Conservation (phyloP, 257 asterid species). For the Fraxinus quadrangulata region DNA sequence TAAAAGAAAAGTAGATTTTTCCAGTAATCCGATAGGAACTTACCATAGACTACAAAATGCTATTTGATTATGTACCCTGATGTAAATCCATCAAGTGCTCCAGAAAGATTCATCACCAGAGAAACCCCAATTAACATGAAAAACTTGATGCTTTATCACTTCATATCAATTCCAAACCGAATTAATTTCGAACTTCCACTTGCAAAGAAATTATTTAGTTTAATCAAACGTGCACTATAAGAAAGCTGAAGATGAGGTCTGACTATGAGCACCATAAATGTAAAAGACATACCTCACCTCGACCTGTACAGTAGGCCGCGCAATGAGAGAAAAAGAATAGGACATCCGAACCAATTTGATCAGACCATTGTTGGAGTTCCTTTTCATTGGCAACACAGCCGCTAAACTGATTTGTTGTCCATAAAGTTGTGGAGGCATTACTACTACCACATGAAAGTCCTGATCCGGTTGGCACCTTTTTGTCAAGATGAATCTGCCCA, state of each 20-base stretch:
- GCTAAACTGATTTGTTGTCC: conserved; percentile 97
- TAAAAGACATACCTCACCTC: conserved; percentile 78
- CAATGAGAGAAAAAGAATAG: conserved; percentile 96
- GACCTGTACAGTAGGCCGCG: conserved; percentile 88
- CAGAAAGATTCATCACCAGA: conserved; percentile 51
- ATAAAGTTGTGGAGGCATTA: conserved; percentile 96
- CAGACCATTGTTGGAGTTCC: conserved; percentile 93
- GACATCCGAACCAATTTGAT: conserved; percentile 91
- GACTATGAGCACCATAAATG: background rate
- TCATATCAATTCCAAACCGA: background rate
- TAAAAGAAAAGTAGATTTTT: background rate
- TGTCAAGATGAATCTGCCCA: conserved; percentile 80
- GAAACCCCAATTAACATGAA: conserved; percentile 30
- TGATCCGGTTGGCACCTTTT: conserved; percentile 94
- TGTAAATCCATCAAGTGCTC: conserved; percentile 77
- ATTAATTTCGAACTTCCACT: background rate
- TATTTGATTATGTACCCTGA: conserved; percentile 68
- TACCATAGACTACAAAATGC: conserved; percentile 60
- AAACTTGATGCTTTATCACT: background rate
- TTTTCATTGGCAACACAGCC: conserved; percentile 77
- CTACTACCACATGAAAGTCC: conserved; percentile 99
- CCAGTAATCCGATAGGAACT: conserved; percentile 18
- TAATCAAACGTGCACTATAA: background rate
- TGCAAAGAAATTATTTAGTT: no score
- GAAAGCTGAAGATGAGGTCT: conserved; percentile 8